phyloP scores from a whole-genome alignment of 2,329 filamentous ascomycete species.

The Aspergillus viridinutans region DNA sequence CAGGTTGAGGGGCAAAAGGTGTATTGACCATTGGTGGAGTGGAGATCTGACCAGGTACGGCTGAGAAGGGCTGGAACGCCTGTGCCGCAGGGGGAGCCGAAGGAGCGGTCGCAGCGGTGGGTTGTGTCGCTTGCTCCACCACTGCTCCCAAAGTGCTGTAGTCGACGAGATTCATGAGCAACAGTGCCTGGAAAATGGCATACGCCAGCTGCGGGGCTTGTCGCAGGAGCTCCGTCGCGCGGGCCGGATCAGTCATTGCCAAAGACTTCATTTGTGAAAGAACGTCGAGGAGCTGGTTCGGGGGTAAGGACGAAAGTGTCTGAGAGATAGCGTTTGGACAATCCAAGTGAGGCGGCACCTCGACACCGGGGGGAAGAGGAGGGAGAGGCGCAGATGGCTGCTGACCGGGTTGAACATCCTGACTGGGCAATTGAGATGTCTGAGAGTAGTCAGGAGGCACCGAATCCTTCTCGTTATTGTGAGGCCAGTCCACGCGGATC shows the following conservation, averaged over 20 bases:
- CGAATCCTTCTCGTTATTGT: slow-evolving; percentile 76
- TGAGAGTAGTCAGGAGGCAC: slow-evolving; percentile 49
- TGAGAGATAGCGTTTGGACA: slow-evolving; percentile 89
- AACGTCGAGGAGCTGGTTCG: slow-evolving; percentile 86
- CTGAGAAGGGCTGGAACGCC: slow-evolving; percentile 34
- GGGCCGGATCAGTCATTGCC: slow-evolving; percentile 73
- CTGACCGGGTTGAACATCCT: slow-evolving; percentile 36
- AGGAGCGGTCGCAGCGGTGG: slow-evolving; percentile 35
- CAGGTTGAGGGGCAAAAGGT: slow-evolving; percentile 43
- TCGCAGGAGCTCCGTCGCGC: slow-evolving; percentile 79
- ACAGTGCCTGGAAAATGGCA: slow-evolving; percentile 88
- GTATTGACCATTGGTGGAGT: slow-evolving; percentile 49
- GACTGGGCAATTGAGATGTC: slow-evolving; percentile 32
- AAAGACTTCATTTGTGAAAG: slow-evolving; percentile 91
- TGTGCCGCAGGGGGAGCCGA: slow-evolving; percentile 29
- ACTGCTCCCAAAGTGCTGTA: slow-evolving; percentile 77
- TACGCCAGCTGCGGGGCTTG: slow-evolving; percentile 91
- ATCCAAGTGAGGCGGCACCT: slow-evolving; percentile 75
- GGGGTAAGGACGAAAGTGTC: slow-evolving; percentile 80
- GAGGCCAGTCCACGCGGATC: slow-evolving; percentile 91
- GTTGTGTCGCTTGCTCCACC: slow-evolving; percentile 58
- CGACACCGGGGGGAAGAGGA: slow-evolving; percentile 76
- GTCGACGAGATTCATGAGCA: slow-evolving; percentile 89
- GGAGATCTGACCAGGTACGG: slow-evolving; percentile 44
- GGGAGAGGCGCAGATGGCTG: slow-evolving; percentile 59